A percentile compares a stretch with the other conserved stretches of the same genome.
These are phyloP conservation scores for Moesziomyces globuligerus DNA, from an alignment of 1,284 basidiomycete genomes.

Conservation along the genomic window DNA sequence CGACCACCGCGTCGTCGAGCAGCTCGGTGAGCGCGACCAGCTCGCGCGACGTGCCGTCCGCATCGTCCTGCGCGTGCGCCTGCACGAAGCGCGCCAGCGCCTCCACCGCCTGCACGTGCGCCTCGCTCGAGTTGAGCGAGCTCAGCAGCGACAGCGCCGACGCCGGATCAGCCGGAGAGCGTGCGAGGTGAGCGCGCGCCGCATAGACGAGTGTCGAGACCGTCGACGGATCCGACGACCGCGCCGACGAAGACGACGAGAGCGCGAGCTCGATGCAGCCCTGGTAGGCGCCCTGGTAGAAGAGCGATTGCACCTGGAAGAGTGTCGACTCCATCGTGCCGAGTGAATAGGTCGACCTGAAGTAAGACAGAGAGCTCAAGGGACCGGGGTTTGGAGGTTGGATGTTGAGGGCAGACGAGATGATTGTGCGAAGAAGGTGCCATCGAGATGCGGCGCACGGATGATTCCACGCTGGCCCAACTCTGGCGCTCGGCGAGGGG, in stretches of 20 bases:
- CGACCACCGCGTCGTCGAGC: constrained; percentile 60
- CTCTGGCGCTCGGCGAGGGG: too few species aligned
- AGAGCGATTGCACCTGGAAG: constrained; percentile 62
- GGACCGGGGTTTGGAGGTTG: too few species aligned
- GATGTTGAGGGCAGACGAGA: too few species aligned
- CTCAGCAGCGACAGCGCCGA: constrained; percentile 52
- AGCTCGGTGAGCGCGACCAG: constrained; percentile 58
- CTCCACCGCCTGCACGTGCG: constrained; percentile 49
- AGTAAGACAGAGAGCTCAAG: too few species aligned
- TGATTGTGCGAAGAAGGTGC: too few species aligned
- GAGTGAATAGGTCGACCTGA: not conserved
- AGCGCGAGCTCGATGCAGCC: constrained; percentile 58
- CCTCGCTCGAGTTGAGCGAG: constrained; percentile 18
- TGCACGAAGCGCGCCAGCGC: constrained; percentile 56
- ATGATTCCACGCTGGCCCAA: too few species aligned
- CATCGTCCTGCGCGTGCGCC: constrained; percentile 33
- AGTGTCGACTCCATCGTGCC: constrained; percentile 46
- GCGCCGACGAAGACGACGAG: constrained; percentile 27
- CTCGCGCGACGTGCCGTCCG: constrained; percentile 33
- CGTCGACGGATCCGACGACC: constrained; percentile 37
- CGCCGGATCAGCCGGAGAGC: constrained; percentile 41
- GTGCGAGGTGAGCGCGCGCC: constrained; percentile 60
- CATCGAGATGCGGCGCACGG: too few species aligned
- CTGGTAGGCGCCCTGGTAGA: constrained; percentile 64
- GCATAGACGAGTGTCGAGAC: constrained; percentile 57